These are phyloP conservation scores for Pleodorina starrii DNA, from an alignment of 139 green algal species.

Conservation along the genomic window DNA sequence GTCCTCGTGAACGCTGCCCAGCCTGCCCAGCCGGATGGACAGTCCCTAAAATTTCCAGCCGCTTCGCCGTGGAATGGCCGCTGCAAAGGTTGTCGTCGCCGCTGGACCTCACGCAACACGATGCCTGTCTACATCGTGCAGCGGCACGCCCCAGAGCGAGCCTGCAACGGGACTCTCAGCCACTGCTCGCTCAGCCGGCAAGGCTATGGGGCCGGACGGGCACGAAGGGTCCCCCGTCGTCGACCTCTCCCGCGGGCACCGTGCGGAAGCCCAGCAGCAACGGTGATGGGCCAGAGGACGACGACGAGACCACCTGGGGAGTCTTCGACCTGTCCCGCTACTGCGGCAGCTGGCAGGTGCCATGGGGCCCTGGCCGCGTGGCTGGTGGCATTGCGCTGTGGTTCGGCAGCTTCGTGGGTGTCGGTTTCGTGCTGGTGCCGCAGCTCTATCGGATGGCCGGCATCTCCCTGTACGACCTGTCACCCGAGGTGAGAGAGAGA, in stretches of 20 bases:
- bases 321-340: slow-evolving; percentile 72
- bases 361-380: slow-evolving; percentile 76
- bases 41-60: neutral
- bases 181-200: neutral
- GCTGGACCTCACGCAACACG: neutral
- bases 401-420: slow-evolving; percentile 73
- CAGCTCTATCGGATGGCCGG: slow-evolving; percentile 50
- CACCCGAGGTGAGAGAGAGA: slow-evolving; percentile 46
- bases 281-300: neutral
- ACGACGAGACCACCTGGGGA: slow-evolving; percentile 54
- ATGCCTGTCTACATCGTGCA: neutral
- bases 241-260: neutral
- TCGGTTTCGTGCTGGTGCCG: slow-evolving; percentile 82
- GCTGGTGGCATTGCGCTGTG: slow-evolving; percentile 79
- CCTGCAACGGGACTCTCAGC: neutral
- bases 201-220: neutral
- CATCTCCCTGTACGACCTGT: slow-evolving; percentile 30
- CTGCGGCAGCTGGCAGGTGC: slow-evolving; percentile 72
- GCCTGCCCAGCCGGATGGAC: neutral
- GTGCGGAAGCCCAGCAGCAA: neutral
- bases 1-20: neutral
- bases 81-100: neutral
- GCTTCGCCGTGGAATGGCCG: neutral
- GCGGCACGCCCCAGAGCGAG: neutral
- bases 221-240: neutral